Base-by-base conservation (phyloP, 331 rosid species). In the Telfairia occidentalis region DNA sequence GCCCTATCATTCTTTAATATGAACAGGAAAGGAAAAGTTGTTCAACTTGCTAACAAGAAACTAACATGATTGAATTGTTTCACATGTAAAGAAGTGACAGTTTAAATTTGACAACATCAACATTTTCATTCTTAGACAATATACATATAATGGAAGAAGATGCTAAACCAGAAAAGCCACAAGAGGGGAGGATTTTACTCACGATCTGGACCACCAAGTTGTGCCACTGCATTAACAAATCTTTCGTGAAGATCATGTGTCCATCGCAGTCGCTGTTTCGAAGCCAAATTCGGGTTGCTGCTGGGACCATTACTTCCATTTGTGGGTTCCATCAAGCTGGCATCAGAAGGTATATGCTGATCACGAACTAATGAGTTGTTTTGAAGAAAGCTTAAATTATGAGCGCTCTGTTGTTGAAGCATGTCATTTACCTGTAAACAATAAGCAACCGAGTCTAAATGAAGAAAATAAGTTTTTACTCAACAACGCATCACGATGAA, bases 191-290 rank as follows among this genome's bases (percentile, higher is more conserved):
- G n/a, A n/a, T n/a, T 76, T 78, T 78, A 89, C 99, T 92, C 88
- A 95, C 99, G 96, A 84, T 95, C 99, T 66, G 97, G 99, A 63
- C 99, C 99, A n/a, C 99, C 99, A 77, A 95, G 99, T 80, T 95
- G 97, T 81, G 88, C 92, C 81, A 95, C 99, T 8, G 99, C 96
- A 85, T 90, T 96, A 65, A 95, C 90, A 77, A 95, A 95, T 83
- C 96, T 96, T 63, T 95, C 97, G 67, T 95, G 99, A 76, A 95
- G 89, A 42, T 92, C 99, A 78, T 92, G 89, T 0, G 99, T 95
- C 99, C 99, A 95, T 73, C 97, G 93, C 65, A 95, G 79, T 53
- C 99, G 85, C 72, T 90, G 97, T 84, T 92, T 95, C 29, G 99
- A 92, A 82, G 88, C 58, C 58, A 87, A 91, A 79, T 88, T 91